A percentile compares a stretch with the other conserved stretches of the same genome.
Conservation (phyloP, 78 protist species). For the Guillardia theta region DNA sequence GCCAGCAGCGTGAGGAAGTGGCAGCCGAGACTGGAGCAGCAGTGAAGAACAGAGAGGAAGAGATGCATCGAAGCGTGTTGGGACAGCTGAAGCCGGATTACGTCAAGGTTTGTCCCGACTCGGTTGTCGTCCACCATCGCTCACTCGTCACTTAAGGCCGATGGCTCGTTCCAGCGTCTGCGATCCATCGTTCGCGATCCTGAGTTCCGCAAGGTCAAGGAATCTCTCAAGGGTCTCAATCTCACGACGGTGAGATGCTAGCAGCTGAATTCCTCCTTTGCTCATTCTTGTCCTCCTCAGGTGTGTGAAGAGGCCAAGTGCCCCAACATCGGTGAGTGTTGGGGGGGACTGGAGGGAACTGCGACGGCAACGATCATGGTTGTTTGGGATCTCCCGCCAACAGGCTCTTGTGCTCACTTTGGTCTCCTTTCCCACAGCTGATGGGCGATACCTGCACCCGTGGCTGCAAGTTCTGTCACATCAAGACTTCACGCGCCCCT, state of each 20-base stretch:
- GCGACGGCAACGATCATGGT: constrained; percentile 92
- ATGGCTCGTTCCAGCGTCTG: neutral
- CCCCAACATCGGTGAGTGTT: constrained; percentile 87
- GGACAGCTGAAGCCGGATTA: constrained; percentile 13
- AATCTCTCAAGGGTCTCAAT: neutral
- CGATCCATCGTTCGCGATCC: neutral
- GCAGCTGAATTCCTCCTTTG: neutral
- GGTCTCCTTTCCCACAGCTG: no score
- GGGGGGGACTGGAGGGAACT: constrained; percentile 82
- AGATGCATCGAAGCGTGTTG: neutral
- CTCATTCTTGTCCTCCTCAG: neutral
- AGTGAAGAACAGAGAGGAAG: neutral
- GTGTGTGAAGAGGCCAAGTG: constrained; percentile 62
- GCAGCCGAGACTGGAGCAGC: neutral
- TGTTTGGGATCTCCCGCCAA: no score
- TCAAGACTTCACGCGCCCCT: constrained; percentile 77
- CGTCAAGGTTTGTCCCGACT: no score
- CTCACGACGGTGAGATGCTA: no score
- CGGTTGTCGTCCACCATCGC: no score
- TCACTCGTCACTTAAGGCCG: no score
- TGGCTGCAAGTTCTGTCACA: constrained; percentile 89
- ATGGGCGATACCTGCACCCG: constrained; percentile 93
- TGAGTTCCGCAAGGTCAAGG: neutral
- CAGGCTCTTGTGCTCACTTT: no score
- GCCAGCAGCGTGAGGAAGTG: no score